phyloP scores from a whole-genome alignment of 176 grass and related monocot genomes.

The Paspalum vaginatum region DNA sequence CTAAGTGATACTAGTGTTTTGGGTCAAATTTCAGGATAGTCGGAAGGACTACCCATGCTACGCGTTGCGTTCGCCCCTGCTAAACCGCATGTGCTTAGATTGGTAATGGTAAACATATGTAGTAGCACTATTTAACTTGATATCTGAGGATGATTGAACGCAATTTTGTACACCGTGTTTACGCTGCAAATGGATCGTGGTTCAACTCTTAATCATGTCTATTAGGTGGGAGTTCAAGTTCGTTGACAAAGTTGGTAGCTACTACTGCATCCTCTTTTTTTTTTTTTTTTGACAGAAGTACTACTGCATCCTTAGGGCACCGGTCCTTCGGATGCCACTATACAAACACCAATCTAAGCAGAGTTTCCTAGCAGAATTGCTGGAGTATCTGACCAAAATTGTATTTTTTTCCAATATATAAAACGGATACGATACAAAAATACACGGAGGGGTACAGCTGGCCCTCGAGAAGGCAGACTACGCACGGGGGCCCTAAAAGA shows the following conservation, averaged over 20 bases:
- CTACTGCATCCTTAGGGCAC: background rate
- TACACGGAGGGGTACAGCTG: slow-evolving; percentile 1
- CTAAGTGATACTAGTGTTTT: too few species aligned
- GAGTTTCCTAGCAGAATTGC: background rate
- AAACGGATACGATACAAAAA: background rate
- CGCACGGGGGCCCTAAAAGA: slow-evolving; percentile 21
- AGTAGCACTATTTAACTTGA: background rate
- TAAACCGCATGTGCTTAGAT: slow-evolving; percentile 32
- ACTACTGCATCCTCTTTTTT: too few species aligned
- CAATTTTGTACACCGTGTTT: background rate
- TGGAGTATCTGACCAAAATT: background rate
- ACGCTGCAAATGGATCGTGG: background rate
- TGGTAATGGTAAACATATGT: slow-evolving; percentile 21
- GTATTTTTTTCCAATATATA: background rate
- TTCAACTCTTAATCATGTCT: slow-evolving; percentile 10
- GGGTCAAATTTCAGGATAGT: too few species aligned
- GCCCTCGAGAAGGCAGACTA: slow-evolving; percentile 9
- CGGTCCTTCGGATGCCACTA: too few species aligned
- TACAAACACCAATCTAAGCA: background rate
- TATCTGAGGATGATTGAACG: slow-evolving; percentile 28
- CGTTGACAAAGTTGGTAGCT: too few species aligned
- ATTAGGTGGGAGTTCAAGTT: background rate
- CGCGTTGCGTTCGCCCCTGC: too few species aligned
- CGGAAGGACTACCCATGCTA: too few species aligned
- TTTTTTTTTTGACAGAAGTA: background rate